These are phyloP conservation scores for Dovyalis caffra DNA, from an alignment of 345 rosid genomes.

Conservation along the genomic window DNA sequence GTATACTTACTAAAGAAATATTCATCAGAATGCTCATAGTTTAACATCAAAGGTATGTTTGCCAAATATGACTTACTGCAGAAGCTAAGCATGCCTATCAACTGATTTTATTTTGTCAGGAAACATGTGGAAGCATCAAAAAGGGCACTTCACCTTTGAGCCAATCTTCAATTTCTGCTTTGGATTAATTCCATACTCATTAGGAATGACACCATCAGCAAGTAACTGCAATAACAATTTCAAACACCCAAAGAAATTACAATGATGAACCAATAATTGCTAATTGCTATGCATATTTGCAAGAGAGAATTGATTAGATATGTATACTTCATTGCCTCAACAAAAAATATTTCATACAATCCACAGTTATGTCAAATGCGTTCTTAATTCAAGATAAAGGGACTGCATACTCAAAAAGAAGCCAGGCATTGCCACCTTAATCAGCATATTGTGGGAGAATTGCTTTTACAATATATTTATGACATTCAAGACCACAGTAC, in stretches of 20 bases:
- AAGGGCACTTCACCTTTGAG: constrained; percentile 61
- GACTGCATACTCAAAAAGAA: background rate
- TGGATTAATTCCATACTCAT: constrained; percentile 97
- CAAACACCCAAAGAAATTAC: background rate
- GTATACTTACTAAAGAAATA: background rate
- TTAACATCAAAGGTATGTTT: background rate
- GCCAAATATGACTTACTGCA: background rate
- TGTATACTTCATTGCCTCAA: background rate
- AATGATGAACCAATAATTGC: background rate
- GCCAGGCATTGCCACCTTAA: background rate
- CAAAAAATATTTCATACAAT: background rate
- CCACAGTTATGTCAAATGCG: background rate
- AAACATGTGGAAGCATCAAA: background rate
- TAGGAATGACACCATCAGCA: constrained; percentile 98
- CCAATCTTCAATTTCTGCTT: constrained; percentile 92
- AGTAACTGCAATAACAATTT: constrained; percentile 62
- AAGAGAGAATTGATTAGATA: background rate
- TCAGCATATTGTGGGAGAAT: background rate
- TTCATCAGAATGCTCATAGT: background rate
- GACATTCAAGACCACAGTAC: background rate
- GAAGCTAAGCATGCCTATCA: background rate
- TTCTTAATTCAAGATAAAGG: background rate
- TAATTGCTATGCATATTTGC: background rate
- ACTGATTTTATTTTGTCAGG: background rate
- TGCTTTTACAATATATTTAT: background rate